phyloP scores from a whole-genome alignment of 257 asterid species.

The Solanum etuberosum region DNA sequence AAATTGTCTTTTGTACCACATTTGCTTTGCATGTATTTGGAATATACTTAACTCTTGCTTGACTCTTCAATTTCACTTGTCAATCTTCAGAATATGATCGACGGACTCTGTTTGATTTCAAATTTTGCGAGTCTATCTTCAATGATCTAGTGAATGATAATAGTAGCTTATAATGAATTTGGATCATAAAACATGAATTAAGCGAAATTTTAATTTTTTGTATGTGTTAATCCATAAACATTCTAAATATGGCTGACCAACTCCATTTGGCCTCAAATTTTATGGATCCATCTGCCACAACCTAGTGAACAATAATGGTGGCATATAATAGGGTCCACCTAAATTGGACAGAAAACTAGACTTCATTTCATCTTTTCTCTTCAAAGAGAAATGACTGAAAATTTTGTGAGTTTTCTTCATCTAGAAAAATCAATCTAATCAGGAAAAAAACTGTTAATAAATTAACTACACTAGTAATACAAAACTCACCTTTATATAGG shows the following conservation, averaged over 20 bases:
- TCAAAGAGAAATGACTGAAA: not conserved
- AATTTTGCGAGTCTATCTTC: not conserved
- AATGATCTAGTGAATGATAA: not conserved
- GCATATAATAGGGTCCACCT: not conserved
- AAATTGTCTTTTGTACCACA: not conserved
- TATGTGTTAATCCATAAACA: not conserved
- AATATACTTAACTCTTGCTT: not conserved
- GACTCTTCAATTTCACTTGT: not conserved
- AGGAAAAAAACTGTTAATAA: not conserved
- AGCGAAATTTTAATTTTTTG: no score
- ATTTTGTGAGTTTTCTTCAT: not conserved
- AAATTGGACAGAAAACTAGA: not conserved
- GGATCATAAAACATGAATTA: not conserved
- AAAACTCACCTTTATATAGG: not conserved
- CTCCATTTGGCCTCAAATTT: not conserved
- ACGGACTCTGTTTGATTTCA: no score
- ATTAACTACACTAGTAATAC: not conserved
- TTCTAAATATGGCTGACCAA: not conserved
- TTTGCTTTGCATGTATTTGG: not conserved
- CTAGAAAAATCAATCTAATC: not conserved
- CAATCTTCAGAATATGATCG: no score
- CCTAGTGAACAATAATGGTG: not conserved
- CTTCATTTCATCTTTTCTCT: not conserved
- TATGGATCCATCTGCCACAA: not conserved
- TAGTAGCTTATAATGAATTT: not conserved